Evolutionary conservation across 2,329 filamentous ascomycete species (phyloP), one percentile per base, ranked within the genome.

Genomic region (Periconia macrospinosa): DNA sequence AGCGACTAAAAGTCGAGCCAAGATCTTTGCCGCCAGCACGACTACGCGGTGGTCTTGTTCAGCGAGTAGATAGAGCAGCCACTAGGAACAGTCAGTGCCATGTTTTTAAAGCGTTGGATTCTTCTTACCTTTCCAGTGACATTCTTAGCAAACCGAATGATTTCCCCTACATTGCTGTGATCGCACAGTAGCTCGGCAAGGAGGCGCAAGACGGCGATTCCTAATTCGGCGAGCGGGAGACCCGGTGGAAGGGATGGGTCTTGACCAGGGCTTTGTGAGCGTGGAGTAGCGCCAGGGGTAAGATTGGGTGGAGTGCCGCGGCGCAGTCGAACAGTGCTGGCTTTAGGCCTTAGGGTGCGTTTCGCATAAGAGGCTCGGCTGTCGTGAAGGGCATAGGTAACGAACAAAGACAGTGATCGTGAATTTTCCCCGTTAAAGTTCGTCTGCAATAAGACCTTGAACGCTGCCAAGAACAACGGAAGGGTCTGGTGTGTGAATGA

Each of bases 61-160:
- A 8, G 91, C 91, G 47, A 97, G 81, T 14, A 99, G 83, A 72
- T 97, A 96, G 14, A 99, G 78, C 14, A 96, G 83, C 92, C 92
- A 97, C 88, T 93, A 60, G 43, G 53, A 52, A 57, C 20, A 62
- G 65, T 18, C 27, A 47, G 37, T 20, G 1, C 47, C 23, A 27
- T 52, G 47, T 50, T 47, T 49, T 41, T 75, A 19, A 23, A 78
- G 69, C 60, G 44, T 49, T 30, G 14, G 23, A 44, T 41, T 50
- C 42, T 13, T 41, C 79, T 67, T 78, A 91, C 90, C 82, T 96
- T 96, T 63, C 96, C 96, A 19, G 93, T 97, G 9, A 99, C 93
- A 1, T 93, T 95, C 67, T 89, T 90, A 6, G 92, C 91, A 78
- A 99, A 97, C 64, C 92, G 94, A 67, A 87, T 86, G 52, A 96